These are phyloP conservation scores for Lactarius hengduanensis DNA, from an alignment of 768 basidiomycete genomes.

Conservation along the genomic window DNA sequence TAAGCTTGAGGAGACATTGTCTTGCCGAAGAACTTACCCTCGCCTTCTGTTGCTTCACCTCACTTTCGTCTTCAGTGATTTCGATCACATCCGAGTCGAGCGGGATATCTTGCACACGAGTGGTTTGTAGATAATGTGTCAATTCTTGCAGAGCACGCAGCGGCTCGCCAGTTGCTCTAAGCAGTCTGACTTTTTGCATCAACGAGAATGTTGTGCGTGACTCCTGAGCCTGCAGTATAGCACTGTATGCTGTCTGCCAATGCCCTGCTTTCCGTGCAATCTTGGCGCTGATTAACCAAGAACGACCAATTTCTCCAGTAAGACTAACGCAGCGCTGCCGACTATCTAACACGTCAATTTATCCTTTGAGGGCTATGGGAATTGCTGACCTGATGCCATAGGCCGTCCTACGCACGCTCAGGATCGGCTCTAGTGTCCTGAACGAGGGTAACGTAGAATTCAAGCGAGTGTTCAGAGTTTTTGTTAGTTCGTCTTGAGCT, in stretches of 20 bases:
- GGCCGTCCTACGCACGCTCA: slow-evolving; percentile 87
- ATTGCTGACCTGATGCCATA: slow-evolving; percentile 53
- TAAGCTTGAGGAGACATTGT: slow-evolving; percentile 1
- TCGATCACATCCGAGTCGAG: slow-evolving; percentile 49
- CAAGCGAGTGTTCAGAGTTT: slow-evolving; percentile 60
- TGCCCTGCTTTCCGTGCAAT: slow-evolving; percentile 95
- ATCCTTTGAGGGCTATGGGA: neutral
- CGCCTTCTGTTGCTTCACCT: slow-evolving; percentile 55
- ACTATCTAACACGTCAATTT: slow-evolving; percentile 4
- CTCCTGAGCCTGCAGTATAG: slow-evolving; percentile 85
- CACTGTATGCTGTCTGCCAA: slow-evolving; percentile 95
- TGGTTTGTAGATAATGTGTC: slow-evolving; percentile 62
- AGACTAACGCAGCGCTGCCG: slow-evolving; percentile 16
- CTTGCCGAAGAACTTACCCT: slow-evolving; percentile 50
- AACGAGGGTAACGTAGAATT: slow-evolving; percentile 83
- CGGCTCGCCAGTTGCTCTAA: slow-evolving; percentile 75
- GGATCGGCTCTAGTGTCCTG: slow-evolving; percentile 79
- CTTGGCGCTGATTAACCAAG: slow-evolving; percentile 94
- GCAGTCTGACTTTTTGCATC: slow-evolving; percentile 86
- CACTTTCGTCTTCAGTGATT: slow-evolving; percentile 54
- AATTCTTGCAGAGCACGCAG: slow-evolving; percentile 85
- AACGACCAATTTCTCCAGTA: slow-evolving; percentile 54
- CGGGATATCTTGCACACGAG: slow-evolving; percentile 14
- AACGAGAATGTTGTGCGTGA: slow-evolving; percentile 71
- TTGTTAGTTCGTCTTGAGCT: slow-evolving; percentile 46